Conservation (phyloP, 2,329 filamentous ascomycete species). For the Fusarium luffae region DNA sequence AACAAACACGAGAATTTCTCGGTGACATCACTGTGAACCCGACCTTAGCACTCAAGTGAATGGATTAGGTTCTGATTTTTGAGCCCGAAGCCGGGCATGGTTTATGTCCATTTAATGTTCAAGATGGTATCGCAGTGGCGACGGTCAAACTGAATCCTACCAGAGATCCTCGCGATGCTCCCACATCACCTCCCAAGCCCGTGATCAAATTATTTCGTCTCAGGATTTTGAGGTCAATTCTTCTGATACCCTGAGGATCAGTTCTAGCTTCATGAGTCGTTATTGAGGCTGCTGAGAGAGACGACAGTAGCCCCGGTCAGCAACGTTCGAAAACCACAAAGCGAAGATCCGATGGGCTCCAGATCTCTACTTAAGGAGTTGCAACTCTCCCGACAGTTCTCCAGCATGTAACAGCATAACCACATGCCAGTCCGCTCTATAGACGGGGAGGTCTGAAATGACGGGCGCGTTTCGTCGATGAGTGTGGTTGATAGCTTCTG, state of each 20-base stretch:
- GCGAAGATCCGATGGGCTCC: conserved; percentile 39
- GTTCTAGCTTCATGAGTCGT: conserved; percentile 40
- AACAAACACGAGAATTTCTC: not conserved
- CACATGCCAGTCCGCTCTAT: conserved; percentile 36
- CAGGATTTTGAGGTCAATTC: too few relatives aligned
- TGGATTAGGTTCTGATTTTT: not conserved
- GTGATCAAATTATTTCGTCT: too few relatives aligned
- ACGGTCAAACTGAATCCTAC: not conserved
- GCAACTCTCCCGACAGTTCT: conserved; percentile 16
- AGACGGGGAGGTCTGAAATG: not conserved
- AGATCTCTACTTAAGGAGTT: conserved; percentile 17
- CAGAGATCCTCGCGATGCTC: not conserved
- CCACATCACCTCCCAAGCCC: not conserved
- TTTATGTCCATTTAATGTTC: not conserved
- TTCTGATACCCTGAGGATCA: not conserved
- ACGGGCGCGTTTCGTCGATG: not conserved
- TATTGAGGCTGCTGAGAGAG: conserved; percentile 30
- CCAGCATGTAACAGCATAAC: conserved; percentile 22
- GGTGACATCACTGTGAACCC: not conserved
- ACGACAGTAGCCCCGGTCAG: conserved; percentile 19
- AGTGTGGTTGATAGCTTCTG: not conserved
- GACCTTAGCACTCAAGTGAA: not conserved
- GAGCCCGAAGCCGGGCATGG: not conserved
- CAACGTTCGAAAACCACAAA: conserved; percentile 4
- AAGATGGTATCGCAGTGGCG: not conserved